Evolutionary conservation across 306 rosid species (phyloP).

Genomic region (Ormosia emarginata): DNA sequence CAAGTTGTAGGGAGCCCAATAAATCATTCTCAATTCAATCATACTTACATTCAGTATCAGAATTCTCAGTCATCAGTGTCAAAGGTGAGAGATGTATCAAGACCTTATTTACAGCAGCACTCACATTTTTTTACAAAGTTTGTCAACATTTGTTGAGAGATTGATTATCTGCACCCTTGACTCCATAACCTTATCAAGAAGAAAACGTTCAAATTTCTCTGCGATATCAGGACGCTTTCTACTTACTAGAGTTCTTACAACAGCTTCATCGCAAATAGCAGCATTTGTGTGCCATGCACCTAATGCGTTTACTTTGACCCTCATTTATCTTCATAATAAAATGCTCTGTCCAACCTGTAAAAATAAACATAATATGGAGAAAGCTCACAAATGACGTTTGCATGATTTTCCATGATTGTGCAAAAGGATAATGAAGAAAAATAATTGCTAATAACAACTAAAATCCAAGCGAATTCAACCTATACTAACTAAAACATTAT

Average conservation of each 20-base stretch:
- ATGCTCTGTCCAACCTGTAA: constrained; percentile 86
- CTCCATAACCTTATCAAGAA: constrained; percentile 66
- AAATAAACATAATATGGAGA: not conserved
- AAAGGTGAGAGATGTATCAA: not conserved
- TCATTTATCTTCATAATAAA: constrained; percentile 87
- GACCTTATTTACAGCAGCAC: constrained; percentile 22
- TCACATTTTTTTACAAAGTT: constrained; percentile 76
- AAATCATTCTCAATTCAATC: constrained; percentile 90
- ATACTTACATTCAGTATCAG: constrained; percentile 57
- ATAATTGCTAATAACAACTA: not conserved
- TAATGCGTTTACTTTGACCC: constrained; percentile 92
- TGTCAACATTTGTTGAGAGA: constrained; percentile 58
- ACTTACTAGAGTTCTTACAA: constrained; percentile 62
- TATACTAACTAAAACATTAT: not conserved
- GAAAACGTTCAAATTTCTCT: constrained; percentile 86
- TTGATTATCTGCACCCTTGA: constrained; percentile 79
- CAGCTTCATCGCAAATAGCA: constrained; percentile 82
- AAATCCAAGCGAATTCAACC: not conserved
- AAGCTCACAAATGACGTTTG: not conserved
- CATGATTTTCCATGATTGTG: not conserved
- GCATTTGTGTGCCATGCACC: constrained; percentile 91
- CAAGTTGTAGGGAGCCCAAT: constrained; percentile 63
- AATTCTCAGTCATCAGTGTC: constrained; percentile 15
- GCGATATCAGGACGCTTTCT: constrained; percentile 65
- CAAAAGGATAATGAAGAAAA: not conserved